Base-by-base conservation (phyloP, 2,329 filamentous ascomycete genomes). In the Macrophomina tecta region DNA sequence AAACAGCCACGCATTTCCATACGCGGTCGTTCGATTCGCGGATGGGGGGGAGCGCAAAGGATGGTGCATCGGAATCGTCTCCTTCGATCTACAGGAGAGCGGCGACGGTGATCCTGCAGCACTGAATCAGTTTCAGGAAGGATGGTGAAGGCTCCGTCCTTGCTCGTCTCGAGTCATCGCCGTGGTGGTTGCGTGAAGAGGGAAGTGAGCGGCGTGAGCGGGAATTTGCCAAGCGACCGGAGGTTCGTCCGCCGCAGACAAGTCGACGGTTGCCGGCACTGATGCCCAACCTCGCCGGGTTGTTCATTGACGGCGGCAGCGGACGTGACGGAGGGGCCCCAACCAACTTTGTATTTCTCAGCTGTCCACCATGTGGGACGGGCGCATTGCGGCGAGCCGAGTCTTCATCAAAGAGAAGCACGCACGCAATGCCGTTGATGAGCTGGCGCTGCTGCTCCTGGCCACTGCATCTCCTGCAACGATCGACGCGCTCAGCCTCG, bases 271-370 rank as follows among this genome's bases (percentile, higher is more conserved):
- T 38, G 42, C 30, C 9, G 63, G 2, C 14, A n/a, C 53, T 58
- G 63, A 38, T 62, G 58, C 63, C 63, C 63, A 65, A 58, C 63
- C 52, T 49, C 63, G 58, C 18, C 42, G 34, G 63, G 36, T 48
- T 48, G 34, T 40, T 65, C 30, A 23, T 56, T 42, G 49, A 45
- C 45, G 40, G 52, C 52, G 51, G 52, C 42, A 36, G 32, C 18
- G 36, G 40, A 49, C n/a, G 30, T 9, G 56, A 36, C 56, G 28
- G 32, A 49, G 42, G 58, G 18, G 30, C 30, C 34, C 23, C 40
- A 3, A 23, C 45, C 58, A 62, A 30, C 58, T 36, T 12, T 62
- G 58, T 49, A 38, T 49, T n/a, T 42, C 36, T 49, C 40, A 23
- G 23, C 58, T n/a, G 58, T 62, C 32, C 58, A 28, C 58, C 45